Conservation (phyloP, 2,329 filamentous ascomycete species). For the Albifimbria verrucaria region DNA sequence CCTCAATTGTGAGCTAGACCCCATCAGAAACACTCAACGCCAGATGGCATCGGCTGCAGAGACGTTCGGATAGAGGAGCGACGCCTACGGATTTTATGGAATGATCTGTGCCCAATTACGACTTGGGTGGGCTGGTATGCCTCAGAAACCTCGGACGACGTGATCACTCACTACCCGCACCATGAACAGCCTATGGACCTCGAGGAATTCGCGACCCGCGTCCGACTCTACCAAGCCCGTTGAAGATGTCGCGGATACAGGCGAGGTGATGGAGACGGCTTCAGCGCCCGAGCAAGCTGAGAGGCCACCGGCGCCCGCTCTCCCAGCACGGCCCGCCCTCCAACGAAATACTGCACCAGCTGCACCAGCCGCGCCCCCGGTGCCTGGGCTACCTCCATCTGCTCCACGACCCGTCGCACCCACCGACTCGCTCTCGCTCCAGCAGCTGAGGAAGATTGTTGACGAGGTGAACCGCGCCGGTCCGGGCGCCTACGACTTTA, state of each 20-base stretch:
- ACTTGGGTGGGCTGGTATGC: background rate
- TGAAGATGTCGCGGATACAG: slow-evolving; percentile 40
- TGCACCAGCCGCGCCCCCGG: slow-evolving; percentile 25
- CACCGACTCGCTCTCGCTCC: slow-evolving; percentile 70
- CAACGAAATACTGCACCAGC: slow-evolving; percentile 26
- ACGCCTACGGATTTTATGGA: background rate
- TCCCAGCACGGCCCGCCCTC: slow-evolving; percentile 20
- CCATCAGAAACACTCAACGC: too few relatives aligned
- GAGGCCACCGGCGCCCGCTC: slow-evolving; percentile 30
- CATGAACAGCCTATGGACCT: slow-evolving; percentile 45
- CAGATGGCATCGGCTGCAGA: too few relatives aligned
- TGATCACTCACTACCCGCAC: slow-evolving; percentile 16
- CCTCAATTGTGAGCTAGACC: too few relatives aligned
- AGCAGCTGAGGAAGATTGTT: slow-evolving; percentile 70
- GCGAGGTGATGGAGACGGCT: slow-evolving; percentile 26
- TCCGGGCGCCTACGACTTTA: slow-evolving; percentile 79
- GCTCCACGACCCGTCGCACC: slow-evolving; percentile 35
- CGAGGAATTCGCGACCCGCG: slow-evolving; percentile 31
- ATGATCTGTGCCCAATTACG: background rate
- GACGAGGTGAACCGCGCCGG: slow-evolving; percentile 69
- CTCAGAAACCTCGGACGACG: background rate
- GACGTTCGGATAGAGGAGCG: too few relatives aligned
- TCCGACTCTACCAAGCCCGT: slow-evolving; percentile 21
- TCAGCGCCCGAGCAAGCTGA: slow-evolving; percentile 27
- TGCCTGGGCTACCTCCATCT: slow-evolving; percentile 15